phyloP scores from a whole-genome alignment of 768 basidiomycete species.

The Russula sp. region DNA sequence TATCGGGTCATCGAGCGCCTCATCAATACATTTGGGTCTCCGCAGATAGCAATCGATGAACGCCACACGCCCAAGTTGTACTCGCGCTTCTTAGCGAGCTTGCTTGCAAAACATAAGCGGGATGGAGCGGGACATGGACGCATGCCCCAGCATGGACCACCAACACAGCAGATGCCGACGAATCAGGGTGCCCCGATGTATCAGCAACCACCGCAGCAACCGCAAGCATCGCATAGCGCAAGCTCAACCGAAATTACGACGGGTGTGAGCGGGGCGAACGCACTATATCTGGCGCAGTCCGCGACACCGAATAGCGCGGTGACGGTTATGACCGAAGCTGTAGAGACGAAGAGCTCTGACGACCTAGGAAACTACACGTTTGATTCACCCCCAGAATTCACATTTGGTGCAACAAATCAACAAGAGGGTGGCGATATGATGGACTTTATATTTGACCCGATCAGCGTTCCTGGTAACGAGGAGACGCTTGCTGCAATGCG shows the following conservation, averaged over 20 bases:
- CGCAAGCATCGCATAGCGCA: neutral
- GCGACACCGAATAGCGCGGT: neutral
- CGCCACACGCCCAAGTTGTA: conserved; percentile 79
- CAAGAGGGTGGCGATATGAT: neutral
- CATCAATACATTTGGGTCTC: conserved; percentile 62
- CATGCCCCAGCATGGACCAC: conserved; percentile 22
- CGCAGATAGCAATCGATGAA: conserved; percentile 74
- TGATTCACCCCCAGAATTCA: conserved; percentile 7
- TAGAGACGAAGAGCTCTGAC: neutral
- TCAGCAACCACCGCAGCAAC: neutral
- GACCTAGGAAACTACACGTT: conserved; percentile 13
- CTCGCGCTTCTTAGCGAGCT: conserved; percentile 62
- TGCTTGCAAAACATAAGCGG: conserved; percentile 42
- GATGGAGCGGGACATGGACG: conserved; percentile 27
- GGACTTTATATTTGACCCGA: conserved; percentile 27
- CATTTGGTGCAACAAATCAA: conserved; percentile 12
- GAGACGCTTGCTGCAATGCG: conserved; percentile 71
- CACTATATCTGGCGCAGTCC: neutral
- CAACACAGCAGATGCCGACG: conserved; percentile 16
- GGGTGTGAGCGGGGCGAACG: neutral
- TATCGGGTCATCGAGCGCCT: conserved; percentile 60
- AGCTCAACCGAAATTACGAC: neutral
- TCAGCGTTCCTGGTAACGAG: conserved; percentile 31
- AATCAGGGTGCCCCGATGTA: conserved; percentile 6
- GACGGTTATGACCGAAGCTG: neutral